These are phyloP conservation scores for Umbelopsis sp. DNA, from an alignment of 192 early-diverging fungal species.

Conservation along the genomic window DNA sequence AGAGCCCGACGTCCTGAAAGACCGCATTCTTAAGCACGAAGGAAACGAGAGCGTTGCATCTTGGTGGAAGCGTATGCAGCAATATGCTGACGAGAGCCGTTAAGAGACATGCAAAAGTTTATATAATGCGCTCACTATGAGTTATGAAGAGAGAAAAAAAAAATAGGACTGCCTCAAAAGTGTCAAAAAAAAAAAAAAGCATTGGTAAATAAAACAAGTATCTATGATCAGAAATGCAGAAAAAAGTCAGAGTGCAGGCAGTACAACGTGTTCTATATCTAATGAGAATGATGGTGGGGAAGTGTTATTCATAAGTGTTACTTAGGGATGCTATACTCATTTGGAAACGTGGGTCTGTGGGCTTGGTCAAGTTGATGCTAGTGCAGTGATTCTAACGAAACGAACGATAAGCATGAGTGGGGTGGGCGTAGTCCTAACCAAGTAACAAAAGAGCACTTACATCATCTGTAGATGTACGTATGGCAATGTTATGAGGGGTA, in stretches of 20 bases:
- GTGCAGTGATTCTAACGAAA: background rate
- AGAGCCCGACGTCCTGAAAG: conserved; percentile 41
- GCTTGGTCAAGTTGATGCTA: conserved; percentile 11
- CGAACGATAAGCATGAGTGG: background rate
- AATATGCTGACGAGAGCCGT: background rate
- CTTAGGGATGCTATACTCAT: conserved; percentile 13
- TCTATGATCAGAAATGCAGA: no score
- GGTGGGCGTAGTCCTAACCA: background rate
- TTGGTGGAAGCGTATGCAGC: conserved; percentile 43
- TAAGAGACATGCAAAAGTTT: background rate
- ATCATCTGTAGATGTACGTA: background rate
- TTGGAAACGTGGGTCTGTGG: background rate
- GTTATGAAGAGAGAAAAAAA: no score
- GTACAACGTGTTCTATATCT: no score
- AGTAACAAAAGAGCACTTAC: background rate
- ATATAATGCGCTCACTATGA: no score
- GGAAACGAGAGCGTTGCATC: conserved; percentile 30
- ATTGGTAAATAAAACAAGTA: no score
- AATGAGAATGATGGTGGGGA: no score
- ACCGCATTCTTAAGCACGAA: conserved; percentile 37
- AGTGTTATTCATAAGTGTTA: background rate
- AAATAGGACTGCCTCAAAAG: no score
- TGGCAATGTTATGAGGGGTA: conserved; percentile 7
- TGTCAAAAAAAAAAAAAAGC: no score
- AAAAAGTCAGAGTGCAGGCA: no score